Percentiles rank a stretch among this genome's conserved stretches.
phyloP scores from a whole-genome alignment of 495 filamentous ascomycete genomes.

The Saxophila tyrrhenica region DNA sequence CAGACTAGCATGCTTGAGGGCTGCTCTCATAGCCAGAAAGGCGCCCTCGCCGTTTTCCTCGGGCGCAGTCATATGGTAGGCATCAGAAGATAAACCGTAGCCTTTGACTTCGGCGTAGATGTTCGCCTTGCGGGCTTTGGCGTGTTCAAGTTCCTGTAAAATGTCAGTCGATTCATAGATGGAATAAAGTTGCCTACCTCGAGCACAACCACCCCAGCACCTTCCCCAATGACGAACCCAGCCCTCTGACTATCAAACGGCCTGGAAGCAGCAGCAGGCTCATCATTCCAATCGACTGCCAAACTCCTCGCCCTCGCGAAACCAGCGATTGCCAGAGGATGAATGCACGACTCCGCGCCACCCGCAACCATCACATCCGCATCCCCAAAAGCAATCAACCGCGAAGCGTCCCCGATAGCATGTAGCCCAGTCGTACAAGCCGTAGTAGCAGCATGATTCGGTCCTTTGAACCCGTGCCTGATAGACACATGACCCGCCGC shows the following conservation, averaged over 20 bases:
- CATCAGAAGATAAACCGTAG: constrained; percentile 80
- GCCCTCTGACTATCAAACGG: constrained; percentile 75
- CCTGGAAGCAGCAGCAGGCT: constrained; percentile 61
- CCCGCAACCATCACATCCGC: constrained; percentile 93
- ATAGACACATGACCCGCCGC: constrained; percentile 92
- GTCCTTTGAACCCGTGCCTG: constrained; percentile 81
- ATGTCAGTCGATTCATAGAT: constrained; percentile 1
- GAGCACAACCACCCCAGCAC: constrained; percentile 74
- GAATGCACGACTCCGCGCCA: constrained; percentile 89
- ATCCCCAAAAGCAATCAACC: constrained; percentile 82
- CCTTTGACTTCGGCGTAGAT: constrained; percentile 87
- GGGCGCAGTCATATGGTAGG: constrained; percentile 86
- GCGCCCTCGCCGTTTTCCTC: constrained; percentile 71
- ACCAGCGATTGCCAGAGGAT: constrained; percentile 82
- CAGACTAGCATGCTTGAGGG: constrained; percentile 60
- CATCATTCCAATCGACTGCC: constrained; percentile 65
- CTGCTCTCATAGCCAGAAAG: constrained; percentile 70
- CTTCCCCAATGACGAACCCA: constrained; percentile 91
- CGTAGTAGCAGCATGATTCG: constrained; percentile 83
- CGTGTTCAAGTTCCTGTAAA: constrained; percentile 68
- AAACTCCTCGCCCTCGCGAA: constrained; percentile 82
- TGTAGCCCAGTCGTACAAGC: constrained; percentile 94
- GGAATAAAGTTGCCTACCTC: constrained; percentile 41
- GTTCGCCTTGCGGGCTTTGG: constrained; percentile 58
- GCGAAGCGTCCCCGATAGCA: constrained; percentile 80